phyloP scores from a whole-genome alignment of 176 grass and related monocot species.

The Otatea glauca region DNA sequence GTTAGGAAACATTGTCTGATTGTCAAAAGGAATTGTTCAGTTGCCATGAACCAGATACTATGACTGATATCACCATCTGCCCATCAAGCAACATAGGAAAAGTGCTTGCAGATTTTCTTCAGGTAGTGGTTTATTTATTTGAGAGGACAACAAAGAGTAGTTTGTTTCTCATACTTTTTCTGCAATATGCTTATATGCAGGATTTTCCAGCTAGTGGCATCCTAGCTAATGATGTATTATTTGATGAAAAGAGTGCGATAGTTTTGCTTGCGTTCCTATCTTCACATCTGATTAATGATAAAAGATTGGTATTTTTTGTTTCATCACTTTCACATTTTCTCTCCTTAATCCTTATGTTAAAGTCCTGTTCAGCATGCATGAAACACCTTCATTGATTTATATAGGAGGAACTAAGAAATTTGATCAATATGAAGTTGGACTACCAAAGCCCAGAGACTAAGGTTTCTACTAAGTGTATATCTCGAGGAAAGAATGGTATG shows the following conservation, averaged over 20 bases:
- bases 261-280: constrained; percentile 60
- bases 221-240: constrained; percentile 45
- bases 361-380: constrained; percentile 10
- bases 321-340: constrained; percentile 25
- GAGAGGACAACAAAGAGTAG: not conserved
- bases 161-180: constrained; percentile 32
- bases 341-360: not conserved
- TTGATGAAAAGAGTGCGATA: constrained; percentile 58
- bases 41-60: constrained; percentile 32
- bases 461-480: constrained; percentile 30
- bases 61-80: constrained; percentile 21
- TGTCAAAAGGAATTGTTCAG: constrained; percentile 48
- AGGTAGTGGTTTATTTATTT: constrained; percentile 51
- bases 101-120: constrained; percentile 50
- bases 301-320: constrained; percentile 59
- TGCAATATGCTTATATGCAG: constrained; percentile 41
- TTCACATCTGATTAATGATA: constrained; percentile 54
- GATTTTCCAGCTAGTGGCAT: constrained; percentile 53
- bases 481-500: constrained; percentile 38
- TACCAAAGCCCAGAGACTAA: constrained; percentile 1
- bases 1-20: constrained; percentile 50
- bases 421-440: constrained; percentile 30
- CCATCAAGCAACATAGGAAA: constrained; percentile 34
- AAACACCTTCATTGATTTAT: constrained; percentile 17
- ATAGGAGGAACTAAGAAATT: constrained; percentile 56